Percentiles rank a stretch among this genome's conserved stretches.
phyloP scores from a whole-genome alignment of 2,329 filamentous ascomycete species.

The Coleophoma crateriformis region DNA sequence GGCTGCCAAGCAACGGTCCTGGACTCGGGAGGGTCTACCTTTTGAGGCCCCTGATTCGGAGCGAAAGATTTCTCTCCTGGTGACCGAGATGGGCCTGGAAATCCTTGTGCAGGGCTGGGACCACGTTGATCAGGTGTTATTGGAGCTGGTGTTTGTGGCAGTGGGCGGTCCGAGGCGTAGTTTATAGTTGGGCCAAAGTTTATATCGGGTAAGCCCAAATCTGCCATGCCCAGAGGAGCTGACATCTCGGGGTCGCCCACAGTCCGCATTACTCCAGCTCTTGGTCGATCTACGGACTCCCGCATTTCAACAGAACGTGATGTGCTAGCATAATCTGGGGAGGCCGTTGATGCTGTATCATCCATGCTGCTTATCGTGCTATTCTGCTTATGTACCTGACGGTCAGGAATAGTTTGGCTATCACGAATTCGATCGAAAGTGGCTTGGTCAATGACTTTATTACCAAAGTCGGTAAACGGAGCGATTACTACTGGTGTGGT shows the following conservation, averaged over 20 bases:
- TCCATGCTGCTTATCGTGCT: conserved; percentile 38
- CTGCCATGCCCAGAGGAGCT: conserved; percentile 2
- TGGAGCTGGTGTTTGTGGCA: conserved; percentile 10
- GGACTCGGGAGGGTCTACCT: conserved; percentile 46
- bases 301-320: conserved; percentile 27
- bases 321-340: conserved; percentile 74
- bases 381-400: conserved; percentile 26
- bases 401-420: conserved; percentile 10
- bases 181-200: conserved; percentile 84
- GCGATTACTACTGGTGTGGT: conserved; percentile 28
- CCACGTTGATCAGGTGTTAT: neutral
- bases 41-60: conserved; percentile 30
- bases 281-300: conserved; percentile 56
- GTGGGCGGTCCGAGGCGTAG: conserved; percentile 33
- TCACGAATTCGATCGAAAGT: conserved; percentile 34
- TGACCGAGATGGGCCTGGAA: conserved; percentile 23
- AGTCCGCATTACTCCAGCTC: conserved; percentile 76
- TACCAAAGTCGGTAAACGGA: conserved; percentile 33
- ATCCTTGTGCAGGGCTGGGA: neutral
- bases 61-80: conserved; percentile 34
- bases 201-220: conserved; percentile 57
- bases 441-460: conserved; percentile 38
- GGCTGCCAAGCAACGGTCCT: conserved; percentile 78
- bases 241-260: conserved; percentile 44
- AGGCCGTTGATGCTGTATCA: conserved; percentile 56